Base-by-base conservation (phyloP, 1,284 basidiomycete genomes). In the Ganoderma leucocontextum region DNA sequence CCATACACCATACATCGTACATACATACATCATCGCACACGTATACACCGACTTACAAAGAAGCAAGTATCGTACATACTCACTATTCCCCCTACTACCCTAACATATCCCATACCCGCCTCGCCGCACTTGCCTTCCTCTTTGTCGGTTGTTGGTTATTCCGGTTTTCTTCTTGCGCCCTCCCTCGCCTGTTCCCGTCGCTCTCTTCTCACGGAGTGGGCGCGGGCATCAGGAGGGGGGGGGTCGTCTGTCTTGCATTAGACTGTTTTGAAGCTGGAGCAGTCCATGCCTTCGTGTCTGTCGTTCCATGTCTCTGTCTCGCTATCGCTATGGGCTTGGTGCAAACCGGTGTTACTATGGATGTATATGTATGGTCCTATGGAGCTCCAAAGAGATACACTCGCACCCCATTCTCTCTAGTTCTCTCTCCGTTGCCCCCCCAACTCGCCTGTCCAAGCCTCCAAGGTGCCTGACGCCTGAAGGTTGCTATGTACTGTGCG, bases 361-460 rank as follows among this genome's bases (percentile, higher is more conserved):
- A 72, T 72, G 71, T 72, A 72, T 61, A 70, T 67, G 71, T 72
- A 72, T 72, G 68, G 71, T 69, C 57, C 64, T 72, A 72, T 72
- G 68, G 62, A 64, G 64, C 29, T 55, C 33, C 52, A 3, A 55
- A 55, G 52, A 55, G 52, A 60, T 60, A 60, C 57, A 42, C 49
- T 42, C 61, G 61, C 62, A 53, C 61, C 61, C 44, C 61, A 52
- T 49, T 53, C 36, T 38, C 44, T n/a, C n/a, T n/a, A n/a, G n/a
- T n/a, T n/a, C n/a, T 22, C 36, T 22, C 8, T 49, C 22, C n/a
- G 29, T 29, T 29, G 29, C 29, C 29, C 29, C 29, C 29, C 29
- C 29, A 29, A 29, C 35, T n/a, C 17, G 35, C 17, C 9, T 36
- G 35, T 25, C n/a, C 10, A 9, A 9, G 52, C n/a, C 25, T 22